A percentile compares a stretch with the other conserved stretches of the same genome.
Evolutionary conservation across 441 rosid species (phyloP).

Genomic region (Flueggea neowawraea): DNA sequence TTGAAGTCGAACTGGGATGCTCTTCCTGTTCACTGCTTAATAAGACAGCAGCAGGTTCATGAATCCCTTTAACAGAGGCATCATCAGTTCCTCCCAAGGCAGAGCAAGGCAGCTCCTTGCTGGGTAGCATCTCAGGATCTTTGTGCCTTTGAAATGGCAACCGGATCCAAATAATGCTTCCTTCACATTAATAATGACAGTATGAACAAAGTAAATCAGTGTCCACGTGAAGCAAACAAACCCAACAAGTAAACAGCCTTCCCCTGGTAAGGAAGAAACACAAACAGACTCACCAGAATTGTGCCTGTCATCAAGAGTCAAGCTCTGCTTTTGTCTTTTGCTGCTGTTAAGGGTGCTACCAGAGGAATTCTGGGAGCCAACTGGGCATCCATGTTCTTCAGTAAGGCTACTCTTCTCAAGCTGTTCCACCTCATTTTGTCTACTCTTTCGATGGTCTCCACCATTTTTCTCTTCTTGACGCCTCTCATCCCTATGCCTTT

Average conservation of each 20-base stretch:
- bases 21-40: constrained; percentile 25
- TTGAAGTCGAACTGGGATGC: constrained; percentile 39
- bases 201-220: constrained; percentile 44
- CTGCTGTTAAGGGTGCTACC: constrained; percentile 54
- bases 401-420: constrained; percentile 63
- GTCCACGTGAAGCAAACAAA: constrained; percentile 37
- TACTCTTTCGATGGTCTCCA: constrained; percentile 30
- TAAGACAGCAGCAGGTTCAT: constrained; percentile 14
- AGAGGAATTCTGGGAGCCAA: constrained; percentile 53
- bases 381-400: constrained; percentile 48
- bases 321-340: constrained; percentile 38
- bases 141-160: constrained; percentile 63
- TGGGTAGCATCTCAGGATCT: constrained; percentile 48
- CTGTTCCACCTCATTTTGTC: constrained; percentile 22
- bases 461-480: constrained; percentile 27
- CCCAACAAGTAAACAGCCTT: constrained; percentile 57
- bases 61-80: constrained; percentile 15
- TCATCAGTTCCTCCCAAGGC: constrained; percentile 27
- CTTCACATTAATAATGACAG: constrained; percentile 55
- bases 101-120: constrained; percentile 36
- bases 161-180: constrained; percentile 62
- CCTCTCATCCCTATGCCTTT: constrained; percentile 31
- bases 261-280: constrained; percentile 39
- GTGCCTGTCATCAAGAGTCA: constrained; percentile 30
- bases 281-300: constrained; percentile 60